A percentile compares a stretch with the other conserved stretches of the same genome.
Evolutionary conservation across 2,329 filamentous ascomycete species (phyloP).

Genomic region (Fusarium floridanum): DNA sequence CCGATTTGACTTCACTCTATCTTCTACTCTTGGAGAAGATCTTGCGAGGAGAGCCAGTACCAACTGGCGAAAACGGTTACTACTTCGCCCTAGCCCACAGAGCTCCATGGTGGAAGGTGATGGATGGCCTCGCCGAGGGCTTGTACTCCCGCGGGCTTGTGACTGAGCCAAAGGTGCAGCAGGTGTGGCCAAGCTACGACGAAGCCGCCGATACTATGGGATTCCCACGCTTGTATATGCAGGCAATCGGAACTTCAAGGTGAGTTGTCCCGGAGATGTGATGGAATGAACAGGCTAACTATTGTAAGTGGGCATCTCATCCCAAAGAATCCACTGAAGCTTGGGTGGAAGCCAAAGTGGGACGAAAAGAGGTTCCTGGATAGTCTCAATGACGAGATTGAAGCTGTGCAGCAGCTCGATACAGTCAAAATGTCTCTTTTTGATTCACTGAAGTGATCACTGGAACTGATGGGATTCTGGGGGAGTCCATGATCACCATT

Average conservation of each 20-base stretch:
- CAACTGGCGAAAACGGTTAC: constrained; percentile 50
- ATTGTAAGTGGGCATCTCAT: constrained; percentile 9
- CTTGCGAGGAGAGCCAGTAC: constrained; percentile 43
- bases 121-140: constrained; percentile 43
- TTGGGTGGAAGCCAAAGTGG: constrained; percentile 32
- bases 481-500: not conserved
- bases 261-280: not conserved
- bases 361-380: constrained; percentile 14
- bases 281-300: not conserved
- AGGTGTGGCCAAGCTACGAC: constrained; percentile 49
- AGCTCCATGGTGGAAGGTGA: constrained; percentile 47
- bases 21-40: constrained; percentile 47
- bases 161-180: constrained; percentile 29
- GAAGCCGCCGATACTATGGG: constrained; percentile 48
- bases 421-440: constrained; percentile 30
- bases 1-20: constrained; percentile 50
- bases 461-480: not conserved
- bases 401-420: constrained; percentile 25
- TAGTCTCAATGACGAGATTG: constrained; percentile 18
- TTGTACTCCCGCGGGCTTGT: constrained; percentile 50
- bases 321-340: constrained; percentile 4
- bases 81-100: constrained; percentile 51
- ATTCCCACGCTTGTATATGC: constrained; percentile 42
- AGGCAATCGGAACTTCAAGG: constrained; percentile 27
- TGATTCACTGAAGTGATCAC: not conserved